phyloP scores from a whole-genome alignment of 345 rosid genomes.

The Crucihimalaya himalaica region DNA sequence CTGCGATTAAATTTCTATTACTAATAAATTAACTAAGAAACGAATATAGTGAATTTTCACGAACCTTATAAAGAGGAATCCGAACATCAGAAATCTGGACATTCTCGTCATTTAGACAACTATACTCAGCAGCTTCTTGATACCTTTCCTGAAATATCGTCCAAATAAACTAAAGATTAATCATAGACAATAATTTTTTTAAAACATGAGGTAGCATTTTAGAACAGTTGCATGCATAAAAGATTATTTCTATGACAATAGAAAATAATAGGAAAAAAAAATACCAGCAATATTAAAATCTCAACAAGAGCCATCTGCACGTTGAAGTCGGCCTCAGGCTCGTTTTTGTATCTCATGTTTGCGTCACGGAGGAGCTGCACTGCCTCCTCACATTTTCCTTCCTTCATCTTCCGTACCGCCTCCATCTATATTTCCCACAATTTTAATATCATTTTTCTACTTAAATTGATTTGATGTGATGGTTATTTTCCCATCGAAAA shows the following conservation, averaged over 20 bases:
- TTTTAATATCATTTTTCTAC: not conserved
- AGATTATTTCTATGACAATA: not conserved
- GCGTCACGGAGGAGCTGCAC: slow-evolving; percentile 42
- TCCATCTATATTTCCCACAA: slow-evolving; percentile 42
- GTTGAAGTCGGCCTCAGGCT: slow-evolving; percentile 53
- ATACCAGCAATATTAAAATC: slow-evolving; percentile 59
- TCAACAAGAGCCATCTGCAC: slow-evolving; percentile 64
- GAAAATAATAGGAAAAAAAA: not conserved
- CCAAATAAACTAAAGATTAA: slow-evolving; percentile 1
- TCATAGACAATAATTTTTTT: not conserved
- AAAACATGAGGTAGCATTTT: not conserved
- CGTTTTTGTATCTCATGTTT: slow-evolving; percentile 34
- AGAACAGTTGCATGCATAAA: not conserved
- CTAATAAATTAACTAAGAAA: not conserved
- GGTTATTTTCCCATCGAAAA: too few species aligned
- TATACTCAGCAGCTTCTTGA: slow-evolving; percentile 42
- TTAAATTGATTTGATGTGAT: not conserved
- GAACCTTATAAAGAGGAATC: slow-evolving; percentile 42
- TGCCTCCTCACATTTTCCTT: slow-evolving; percentile 54
- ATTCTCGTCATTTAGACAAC: slow-evolving; percentile 39
- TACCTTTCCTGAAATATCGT: slow-evolving; percentile 38
- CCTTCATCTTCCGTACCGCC: slow-evolving; percentile 53
- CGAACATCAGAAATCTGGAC: slow-evolving; percentile 40
- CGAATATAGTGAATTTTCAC: not conserved
- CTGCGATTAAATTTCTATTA: too few species aligned